phyloP scores from a whole-genome alignment of 106 monocot genomes.

The Dendrobium huoshanense region DNA sequence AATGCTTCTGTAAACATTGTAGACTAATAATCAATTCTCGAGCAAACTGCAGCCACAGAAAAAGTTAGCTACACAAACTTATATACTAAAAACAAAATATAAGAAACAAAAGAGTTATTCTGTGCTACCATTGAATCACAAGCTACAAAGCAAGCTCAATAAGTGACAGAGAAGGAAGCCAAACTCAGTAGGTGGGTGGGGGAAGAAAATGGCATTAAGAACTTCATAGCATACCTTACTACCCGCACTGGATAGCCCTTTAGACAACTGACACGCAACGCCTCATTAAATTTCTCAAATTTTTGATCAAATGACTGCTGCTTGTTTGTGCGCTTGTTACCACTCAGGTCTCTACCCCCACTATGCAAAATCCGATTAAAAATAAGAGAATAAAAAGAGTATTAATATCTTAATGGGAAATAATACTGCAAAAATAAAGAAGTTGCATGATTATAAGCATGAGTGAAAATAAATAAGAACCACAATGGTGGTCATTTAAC shows the following conservation, averaged over 20 bases:
- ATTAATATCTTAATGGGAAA: not conserved
- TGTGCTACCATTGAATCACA: not conserved
- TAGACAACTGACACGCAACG: constrained; percentile 37
- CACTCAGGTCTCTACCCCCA: constrained; percentile 51
- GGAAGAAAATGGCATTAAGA: not conserved
- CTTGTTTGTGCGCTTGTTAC: constrained; percentile 53
- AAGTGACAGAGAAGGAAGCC: not conserved
- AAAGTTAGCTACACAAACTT: not conserved
- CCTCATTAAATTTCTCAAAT: constrained; percentile 43
- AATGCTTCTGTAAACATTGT: not conserved
- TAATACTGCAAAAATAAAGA: not conserved
- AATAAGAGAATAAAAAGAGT: not conserved
- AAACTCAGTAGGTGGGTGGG: not conserved
- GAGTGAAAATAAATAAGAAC: not conserved
- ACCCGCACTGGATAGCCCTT: constrained; percentile 53
- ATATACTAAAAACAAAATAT: not conserved
- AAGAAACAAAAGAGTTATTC: not conserved
- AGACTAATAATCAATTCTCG: too few species aligned
- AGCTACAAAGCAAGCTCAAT: not conserved
- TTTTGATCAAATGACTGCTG: constrained; percentile 46
- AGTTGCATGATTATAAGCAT: not conserved
- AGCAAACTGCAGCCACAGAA: too few species aligned
- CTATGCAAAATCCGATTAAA: constrained; percentile 13
- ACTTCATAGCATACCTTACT: constrained; percentile 29
- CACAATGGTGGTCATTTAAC: not conserved